Percentiles rank a stretch among this genome's conserved stretches.
These are phyloP conservation scores for Citrus hindsii DNA, from an alignment of 345 rosid genomes.

Conservation along the genomic window DNA sequence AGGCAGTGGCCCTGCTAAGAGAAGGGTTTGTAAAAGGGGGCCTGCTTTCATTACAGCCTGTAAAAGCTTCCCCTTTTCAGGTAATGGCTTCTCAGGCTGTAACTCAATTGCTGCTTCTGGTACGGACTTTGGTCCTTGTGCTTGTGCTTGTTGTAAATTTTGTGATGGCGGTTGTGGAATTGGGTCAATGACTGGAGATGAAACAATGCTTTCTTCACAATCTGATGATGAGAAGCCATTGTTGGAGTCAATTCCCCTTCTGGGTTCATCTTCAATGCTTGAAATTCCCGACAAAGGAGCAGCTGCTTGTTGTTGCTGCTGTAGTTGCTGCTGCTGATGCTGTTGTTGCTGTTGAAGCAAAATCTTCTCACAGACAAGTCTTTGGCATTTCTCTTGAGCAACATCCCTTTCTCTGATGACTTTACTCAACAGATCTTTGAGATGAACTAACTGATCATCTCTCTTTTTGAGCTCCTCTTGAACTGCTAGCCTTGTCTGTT, in stretches of 20 bases:
- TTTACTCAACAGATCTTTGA: slow-evolving; percentile 51
- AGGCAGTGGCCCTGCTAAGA: slow-evolving; percentile 92
- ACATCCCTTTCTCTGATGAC: slow-evolving; percentile 66
- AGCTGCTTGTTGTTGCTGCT: slow-evolving; percentile 23
- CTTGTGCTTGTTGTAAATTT: slow-evolving; percentile 4
- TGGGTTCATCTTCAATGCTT: slow-evolving; percentile 84
- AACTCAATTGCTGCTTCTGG: slow-evolving; percentile 33
- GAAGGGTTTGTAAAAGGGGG: slow-evolving; percentile 88
- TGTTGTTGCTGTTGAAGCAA: slow-evolving; percentile 46
- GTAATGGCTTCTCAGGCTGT: slow-evolving; percentile 65
- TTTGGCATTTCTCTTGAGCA: slow-evolving; percentile 59
- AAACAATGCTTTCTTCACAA: slow-evolving; percentile 87
- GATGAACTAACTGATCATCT: slow-evolving; percentile 62
- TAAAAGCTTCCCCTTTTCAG: slow-evolving; percentile 94
- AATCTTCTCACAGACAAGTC: slow-evolving; percentile 49
- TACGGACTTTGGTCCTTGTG: slow-evolving; percentile 15
- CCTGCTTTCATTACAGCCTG: slow-evolving; percentile 98
- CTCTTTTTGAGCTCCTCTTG: slow-evolving; percentile 71
- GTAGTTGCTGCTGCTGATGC: not conserved
- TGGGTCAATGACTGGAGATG: slow-evolving; percentile 56
- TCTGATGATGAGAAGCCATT: slow-evolving; percentile 86
- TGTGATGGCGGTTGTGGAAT: slow-evolving; percentile 20
- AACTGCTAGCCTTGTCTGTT: slow-evolving; percentile 60
- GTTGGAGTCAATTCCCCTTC: slow-evolving; percentile 59
- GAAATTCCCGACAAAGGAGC: slow-evolving; percentile 80